These are phyloP conservation scores for Setaria italica DNA, from an alignment of 202 grass and related monocot genomes.

Conservation along the genomic window DNA sequence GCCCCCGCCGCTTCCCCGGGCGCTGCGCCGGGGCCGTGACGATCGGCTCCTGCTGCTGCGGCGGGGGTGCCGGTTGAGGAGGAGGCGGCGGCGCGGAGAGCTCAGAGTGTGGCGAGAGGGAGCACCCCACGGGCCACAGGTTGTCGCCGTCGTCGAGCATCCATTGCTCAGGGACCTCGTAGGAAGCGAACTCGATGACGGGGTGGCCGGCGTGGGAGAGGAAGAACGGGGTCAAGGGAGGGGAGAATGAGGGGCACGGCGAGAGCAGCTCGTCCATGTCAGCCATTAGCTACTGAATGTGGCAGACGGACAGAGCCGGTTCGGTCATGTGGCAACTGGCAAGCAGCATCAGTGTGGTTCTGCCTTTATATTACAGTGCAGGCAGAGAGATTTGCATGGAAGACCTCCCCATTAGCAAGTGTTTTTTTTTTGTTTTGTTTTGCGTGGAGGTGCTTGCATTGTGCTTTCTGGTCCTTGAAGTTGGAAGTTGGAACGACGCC, in stretches of 20 bases:
- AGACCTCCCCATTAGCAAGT: too few species aligned
- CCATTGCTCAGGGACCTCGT: slow-evolving; percentile 58
- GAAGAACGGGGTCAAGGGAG: slow-evolving; percentile 6
- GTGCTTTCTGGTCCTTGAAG: too few species aligned
- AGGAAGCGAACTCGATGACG: slow-evolving; percentile 56
- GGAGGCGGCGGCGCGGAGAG: slow-evolving; percentile 8
- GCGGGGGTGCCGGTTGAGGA: neutral
- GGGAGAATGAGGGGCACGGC: slow-evolving; percentile 42
- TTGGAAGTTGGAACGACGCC: too few species aligned
- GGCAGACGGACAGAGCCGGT: neutral
- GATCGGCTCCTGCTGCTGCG: neutral
- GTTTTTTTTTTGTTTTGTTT: too few species aligned
- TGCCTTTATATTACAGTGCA: slow-evolving; percentile 28
- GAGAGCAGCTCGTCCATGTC: slow-evolving; percentile 51
- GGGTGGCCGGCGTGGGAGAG: slow-evolving; percentile 19
- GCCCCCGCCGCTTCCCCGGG: slow-evolving; percentile 34
- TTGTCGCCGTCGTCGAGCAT: slow-evolving; percentile 22
- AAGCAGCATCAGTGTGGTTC: neutral
- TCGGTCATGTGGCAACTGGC: too few species aligned
- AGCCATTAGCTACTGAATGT: neutral
- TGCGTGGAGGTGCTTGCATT: too few species aligned
- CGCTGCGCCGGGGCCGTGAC: neutral
- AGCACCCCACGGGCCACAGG: slow-evolving; percentile 24
- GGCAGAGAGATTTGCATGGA: too few species aligned
- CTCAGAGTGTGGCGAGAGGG: slow-evolving; percentile 44